phyloP scores from a whole-genome alignment of 176 grass and related monocot genomes.

The Oryza officinalis region DNA sequence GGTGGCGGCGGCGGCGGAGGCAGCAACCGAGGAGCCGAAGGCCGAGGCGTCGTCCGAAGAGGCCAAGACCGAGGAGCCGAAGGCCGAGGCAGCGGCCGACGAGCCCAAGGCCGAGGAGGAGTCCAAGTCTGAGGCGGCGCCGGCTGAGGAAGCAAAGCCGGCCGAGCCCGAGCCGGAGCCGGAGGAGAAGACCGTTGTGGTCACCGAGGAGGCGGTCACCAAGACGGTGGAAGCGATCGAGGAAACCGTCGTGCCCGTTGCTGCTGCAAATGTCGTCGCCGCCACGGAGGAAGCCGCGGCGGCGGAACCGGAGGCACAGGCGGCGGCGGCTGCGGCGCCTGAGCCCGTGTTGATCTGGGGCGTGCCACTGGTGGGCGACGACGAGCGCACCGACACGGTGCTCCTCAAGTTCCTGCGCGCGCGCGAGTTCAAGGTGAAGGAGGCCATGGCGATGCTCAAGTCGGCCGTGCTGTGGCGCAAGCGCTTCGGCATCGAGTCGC shows the following conservation, averaged over 20 bases:
- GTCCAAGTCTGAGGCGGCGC: constrained; percentile 29
- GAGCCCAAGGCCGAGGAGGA: background rate
- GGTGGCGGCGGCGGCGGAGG: constrained; percentile 25
- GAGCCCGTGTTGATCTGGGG: constrained; percentile 83
- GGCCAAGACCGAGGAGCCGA: constrained; percentile 27
- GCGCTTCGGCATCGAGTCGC: constrained; percentile 78
- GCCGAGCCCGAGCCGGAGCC: constrained; percentile 30
- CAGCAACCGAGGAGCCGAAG: constrained; percentile 41
- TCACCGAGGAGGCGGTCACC: constrained; percentile 56
- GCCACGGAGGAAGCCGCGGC: constrained; percentile 36
- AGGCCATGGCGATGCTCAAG: constrained; percentile 82
- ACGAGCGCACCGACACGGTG: constrained; percentile 78
- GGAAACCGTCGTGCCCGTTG: constrained; percentile 59
- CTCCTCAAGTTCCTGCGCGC: constrained; percentile 97
- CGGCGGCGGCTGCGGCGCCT: constrained; percentile 3
- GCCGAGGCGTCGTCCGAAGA: constrained; percentile 7
- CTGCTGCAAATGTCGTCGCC: constrained; percentile 18
- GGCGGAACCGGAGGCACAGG: constrained; percentile 20
- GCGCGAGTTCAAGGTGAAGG: constrained; percentile 93
- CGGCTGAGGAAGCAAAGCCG: constrained; percentile 35
- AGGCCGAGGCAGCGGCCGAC: background rate
- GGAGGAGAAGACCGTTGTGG: constrained; percentile 58
- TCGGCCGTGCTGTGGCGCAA: constrained; percentile 86
- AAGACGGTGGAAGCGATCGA: constrained; percentile 69
- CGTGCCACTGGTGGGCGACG: constrained; percentile 77